Evolutionary conservation across 2,329 filamentous ascomycete species (phyloP), one percentile per base, ranked within the genome.

Genomic region (Magnaporthales sp.): DNA sequence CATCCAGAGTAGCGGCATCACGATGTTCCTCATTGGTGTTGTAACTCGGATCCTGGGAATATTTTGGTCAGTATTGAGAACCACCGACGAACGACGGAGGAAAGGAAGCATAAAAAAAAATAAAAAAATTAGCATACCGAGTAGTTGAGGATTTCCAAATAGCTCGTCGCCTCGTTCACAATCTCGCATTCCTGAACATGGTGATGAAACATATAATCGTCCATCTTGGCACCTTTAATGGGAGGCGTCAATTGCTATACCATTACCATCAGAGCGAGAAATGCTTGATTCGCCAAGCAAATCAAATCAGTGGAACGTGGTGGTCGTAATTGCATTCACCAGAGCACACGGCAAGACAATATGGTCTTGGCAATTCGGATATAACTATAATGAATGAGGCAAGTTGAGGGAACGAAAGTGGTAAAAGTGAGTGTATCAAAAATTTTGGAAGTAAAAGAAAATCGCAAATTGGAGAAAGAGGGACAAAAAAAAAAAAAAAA

Each of bases 121-220:
- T 29, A 38, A 22, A 38, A 66, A 66, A 31, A 60, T 66, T 62
- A 65, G 73, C 82, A 69, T 74, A 86, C 85, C 72, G 84, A 82
- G 70, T 86, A 87, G 70, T 87, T 87, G 71, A 85, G 80, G 51
- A 87, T 84, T 73, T 87, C 83, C 27, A 87, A 70, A 72, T 85
- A 88, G 69, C 77, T 80, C 22, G 84, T 87, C 66, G 75, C 76
- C 74, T 88, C 85, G 3, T 74, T 68, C 63, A 86, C 82, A 32
- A 78, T 76, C 26, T 75, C 78, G 72, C 83, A 86, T 62, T 79
- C 74, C 10, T 77, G 72, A 67, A 87, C 78, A 71, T 82, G 80
- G 32, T 74, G 70, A 68, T 77, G 76, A 70, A 87, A 87, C 75
- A 86, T 80, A 72, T 85, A 87, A 70, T 87, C 82, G 73, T 87